These are phyloP conservation scores for Metschnikowia matae DNA, from an alignment of 805 yeast species.

Conservation along the genomic window DNA sequence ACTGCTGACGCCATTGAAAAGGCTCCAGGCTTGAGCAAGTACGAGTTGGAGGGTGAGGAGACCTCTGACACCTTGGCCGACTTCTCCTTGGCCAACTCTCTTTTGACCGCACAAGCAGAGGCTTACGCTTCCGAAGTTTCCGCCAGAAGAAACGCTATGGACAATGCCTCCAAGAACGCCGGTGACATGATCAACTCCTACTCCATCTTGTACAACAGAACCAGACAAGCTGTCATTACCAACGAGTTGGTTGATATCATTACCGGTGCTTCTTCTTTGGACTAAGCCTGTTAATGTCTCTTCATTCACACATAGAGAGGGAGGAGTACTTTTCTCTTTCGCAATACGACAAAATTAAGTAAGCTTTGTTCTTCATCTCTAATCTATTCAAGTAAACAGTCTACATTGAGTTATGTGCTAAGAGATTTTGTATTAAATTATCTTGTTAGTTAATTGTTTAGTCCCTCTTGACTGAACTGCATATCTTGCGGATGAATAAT, in stretches of 20 bases:
- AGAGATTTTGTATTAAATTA: no score
- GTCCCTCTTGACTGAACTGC: constrained; percentile 55
- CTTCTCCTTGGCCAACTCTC: constrained; percentile 85
- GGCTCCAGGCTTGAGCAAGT: constrained; percentile 82
- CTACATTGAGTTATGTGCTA: neutral
- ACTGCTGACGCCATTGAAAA: constrained; percentile 67
- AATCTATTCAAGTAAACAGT: no score
- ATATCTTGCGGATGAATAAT: constrained; percentile 59
- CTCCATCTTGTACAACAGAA: constrained; percentile 97
- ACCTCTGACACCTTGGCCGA: constrained; percentile 74
- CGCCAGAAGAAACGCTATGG: constrained; percentile 99
- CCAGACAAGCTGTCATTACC: constrained; percentile 22
- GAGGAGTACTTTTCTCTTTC: neutral
- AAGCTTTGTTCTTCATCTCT: neutral
- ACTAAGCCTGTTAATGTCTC: constrained; percentile 40
- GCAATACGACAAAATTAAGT: constrained; percentile 4
- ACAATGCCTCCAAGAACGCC: constrained; percentile 98
- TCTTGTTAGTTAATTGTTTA: constrained; percentile 19
- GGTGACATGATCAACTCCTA: constrained; percentile 96
- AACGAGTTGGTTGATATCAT: constrained; percentile 99
- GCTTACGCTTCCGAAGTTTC: constrained; percentile 97
- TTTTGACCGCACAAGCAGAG: constrained; percentile 90
- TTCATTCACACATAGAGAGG: constrained; percentile 1
- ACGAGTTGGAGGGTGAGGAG: constrained; percentile 65
- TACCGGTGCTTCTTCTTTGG: constrained; percentile 99